These are phyloP conservation scores for Herpetomonas muscarum DNA, from an alignment of 208 protist genomes.

Conservation along the genomic window DNA sequence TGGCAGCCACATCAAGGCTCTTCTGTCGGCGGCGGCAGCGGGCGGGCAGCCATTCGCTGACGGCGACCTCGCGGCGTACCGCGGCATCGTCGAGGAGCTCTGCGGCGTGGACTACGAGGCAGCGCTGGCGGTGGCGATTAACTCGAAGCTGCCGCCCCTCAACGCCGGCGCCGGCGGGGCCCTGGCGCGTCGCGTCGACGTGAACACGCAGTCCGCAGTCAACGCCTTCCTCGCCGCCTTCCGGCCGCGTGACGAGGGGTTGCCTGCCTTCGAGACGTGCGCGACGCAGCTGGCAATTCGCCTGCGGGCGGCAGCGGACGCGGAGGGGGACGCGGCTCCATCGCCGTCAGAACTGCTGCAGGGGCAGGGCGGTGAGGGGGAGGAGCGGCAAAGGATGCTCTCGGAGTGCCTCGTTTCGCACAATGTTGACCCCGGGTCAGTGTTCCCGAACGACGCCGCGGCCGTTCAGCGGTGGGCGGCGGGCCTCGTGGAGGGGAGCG, in stretches of 20 bases:
- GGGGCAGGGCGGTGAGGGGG: neutral
- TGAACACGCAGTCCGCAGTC: conserved; percentile 33
- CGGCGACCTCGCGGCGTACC: conserved; percentile 34
- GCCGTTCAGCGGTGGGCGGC: conserved; percentile 47
- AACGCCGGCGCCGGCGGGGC: conserved; percentile 22
- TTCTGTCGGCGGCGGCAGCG: conserved; percentile 5
- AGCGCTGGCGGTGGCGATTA: conserved; percentile 54
- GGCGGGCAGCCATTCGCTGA: neutral
- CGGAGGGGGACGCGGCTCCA: conserved; percentile 1
- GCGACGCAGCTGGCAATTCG: conserved; percentile 61
- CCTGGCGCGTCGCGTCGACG: conserved; percentile 43
- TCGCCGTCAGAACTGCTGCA: neutral
- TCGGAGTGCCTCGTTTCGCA: neutral
- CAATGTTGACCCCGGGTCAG: conserved; percentile 39
- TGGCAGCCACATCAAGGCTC: conserved; percentile 13
- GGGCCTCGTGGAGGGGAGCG: neutral
- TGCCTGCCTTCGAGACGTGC: conserved; percentile 42
- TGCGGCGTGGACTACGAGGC: conserved; percentile 21
- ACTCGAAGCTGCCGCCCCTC: conserved; percentile 40
- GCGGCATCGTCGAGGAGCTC: conserved; percentile 53
- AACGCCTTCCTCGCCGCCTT: conserved; percentile 59
- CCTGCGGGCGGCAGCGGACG: conserved; percentile 21
- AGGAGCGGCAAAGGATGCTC: too few species aligned
- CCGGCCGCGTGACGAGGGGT: conserved; percentile 34
- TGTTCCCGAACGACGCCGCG: conserved; percentile 47